A percentile compares a stretch with the other conserved stretches of the same genome.
Conservation (phyloP, 2,329 filamentous ascomycete genomes). For the Huntiella decipiens region DNA sequence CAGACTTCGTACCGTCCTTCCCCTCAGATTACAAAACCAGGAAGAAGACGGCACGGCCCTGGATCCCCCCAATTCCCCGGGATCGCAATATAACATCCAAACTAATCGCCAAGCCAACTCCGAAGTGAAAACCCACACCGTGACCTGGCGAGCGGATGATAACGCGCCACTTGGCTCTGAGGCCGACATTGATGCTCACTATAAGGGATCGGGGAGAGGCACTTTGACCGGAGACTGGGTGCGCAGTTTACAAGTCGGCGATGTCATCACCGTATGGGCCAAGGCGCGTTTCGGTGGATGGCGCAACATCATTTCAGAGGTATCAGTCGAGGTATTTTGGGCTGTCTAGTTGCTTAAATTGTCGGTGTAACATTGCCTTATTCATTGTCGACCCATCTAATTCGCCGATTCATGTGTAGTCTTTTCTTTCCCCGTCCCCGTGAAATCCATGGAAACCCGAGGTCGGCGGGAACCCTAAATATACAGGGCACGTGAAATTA, state of each 20-base stretch:
- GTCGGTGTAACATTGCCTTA: not conserved
- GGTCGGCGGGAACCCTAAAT: not conserved
- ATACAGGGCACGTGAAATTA: not conserved
- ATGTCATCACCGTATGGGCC: conserved; percentile 42
- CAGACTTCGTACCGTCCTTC: conserved; percentile 21
- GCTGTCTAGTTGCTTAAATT: conserved; percentile 16
- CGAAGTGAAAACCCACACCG: conserved; percentile 22
- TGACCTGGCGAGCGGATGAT: conserved; percentile 37
- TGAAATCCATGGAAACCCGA: not conserved
- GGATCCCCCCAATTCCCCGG: conserved; percentile 14
- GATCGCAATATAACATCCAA: conserved; percentile 26
- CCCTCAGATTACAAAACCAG: conserved; percentile 12
- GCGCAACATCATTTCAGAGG: conserved; percentile 30
- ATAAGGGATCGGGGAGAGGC: conserved; percentile 28
- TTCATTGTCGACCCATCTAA: not conserved
- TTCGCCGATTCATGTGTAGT: not conserved
- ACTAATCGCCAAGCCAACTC: conserved; percentile 23
- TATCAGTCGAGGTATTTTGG: conserved; percentile 40
- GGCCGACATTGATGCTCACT: conserved; percentile 19
- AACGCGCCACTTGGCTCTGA: conserved; percentile 24
- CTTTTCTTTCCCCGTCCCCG: not conserved
- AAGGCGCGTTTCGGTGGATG: conserved; percentile 37
- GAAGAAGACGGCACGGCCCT: conserved; percentile 20
- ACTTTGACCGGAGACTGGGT: conserved; percentile 38
- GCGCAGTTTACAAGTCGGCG: conserved; percentile 34